Base-by-base conservation (phyloP, 192 early-diverging fungal species). In the Coemansia sp. region DNA sequence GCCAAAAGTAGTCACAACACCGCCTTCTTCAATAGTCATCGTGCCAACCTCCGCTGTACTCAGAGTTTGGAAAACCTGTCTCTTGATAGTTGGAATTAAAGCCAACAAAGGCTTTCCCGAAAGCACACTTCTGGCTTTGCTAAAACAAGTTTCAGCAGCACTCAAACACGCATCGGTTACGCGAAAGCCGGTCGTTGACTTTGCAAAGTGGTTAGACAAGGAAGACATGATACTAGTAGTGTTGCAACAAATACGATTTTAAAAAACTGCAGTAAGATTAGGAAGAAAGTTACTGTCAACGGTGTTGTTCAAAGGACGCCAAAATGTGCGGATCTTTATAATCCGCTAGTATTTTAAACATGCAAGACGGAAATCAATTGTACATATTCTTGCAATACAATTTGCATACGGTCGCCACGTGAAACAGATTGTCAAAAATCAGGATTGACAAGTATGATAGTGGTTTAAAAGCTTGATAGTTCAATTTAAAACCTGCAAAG, bases 1-100 rank as follows among this genome's bases (percentile, higher is more conserved):
- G 52, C 86, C 87, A 61, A 87, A 87, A 12, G 65, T 63, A 14
- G 66, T 68, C 14, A 49, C 27, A 23, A 57, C 35, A 8, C 73
- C 77, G 65, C 60, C 54, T 14, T 73, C 69, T 17, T 71, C 72
- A 21, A 85, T 69, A 3, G 71, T 68, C 59, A 85, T 41, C 47
- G 80, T 69, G 16, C 84, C 84, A 1, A 55, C 38, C 4, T 62
- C 59, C 17, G 83, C 67, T 6, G 49, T 49, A 29, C 59, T 60
- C 29, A 85, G 68, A 16, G 83, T 48, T 45, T 61, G 65, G n/a
- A 57, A 67, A 27, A 74, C 21, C 38, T 74, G 72, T 48, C 67
- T 65, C 16, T 49, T 62, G 22, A 74, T 58, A 31, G 62, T 26
- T 6, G 72, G 66, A 39, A 68, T 74, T 16, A 74, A 29, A n/a